These are phyloP conservation scores for Colletotrichum cordylinicola DNA, from an alignment of 2,329 filamentous ascomycete species.

Conservation along the genomic window DNA sequence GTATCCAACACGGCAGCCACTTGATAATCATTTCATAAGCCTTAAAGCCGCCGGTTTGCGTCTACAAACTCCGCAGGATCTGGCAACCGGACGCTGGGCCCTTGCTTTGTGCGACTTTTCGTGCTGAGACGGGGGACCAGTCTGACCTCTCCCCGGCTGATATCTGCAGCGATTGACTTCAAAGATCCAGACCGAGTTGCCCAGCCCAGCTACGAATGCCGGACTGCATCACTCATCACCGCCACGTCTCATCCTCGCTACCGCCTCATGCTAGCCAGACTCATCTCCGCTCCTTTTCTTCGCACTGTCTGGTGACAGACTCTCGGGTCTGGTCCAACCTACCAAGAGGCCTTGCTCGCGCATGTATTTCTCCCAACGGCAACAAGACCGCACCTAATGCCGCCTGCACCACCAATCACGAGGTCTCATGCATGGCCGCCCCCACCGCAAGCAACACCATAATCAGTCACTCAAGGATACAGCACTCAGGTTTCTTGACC, in stretches of 20 bases:
- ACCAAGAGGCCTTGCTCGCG: neutral
- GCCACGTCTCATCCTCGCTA: neutral
- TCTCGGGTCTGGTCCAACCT: neutral
- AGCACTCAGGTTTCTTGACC: neutral
- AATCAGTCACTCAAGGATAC: neutral
- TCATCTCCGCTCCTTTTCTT: neutral
- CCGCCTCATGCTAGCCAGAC: neutral
- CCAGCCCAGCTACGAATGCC: neutral
- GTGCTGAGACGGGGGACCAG: neutral
- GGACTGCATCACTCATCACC: neutral
- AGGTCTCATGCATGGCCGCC: neutral
- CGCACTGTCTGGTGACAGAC: constrained; percentile 3
- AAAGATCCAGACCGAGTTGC: neutral
- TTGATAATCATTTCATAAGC: neutral
- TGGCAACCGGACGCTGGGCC: neutral
- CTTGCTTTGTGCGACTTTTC: neutral
- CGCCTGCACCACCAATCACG: constrained; percentile 1
- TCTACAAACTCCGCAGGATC: neutral
- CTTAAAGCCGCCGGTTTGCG: neutral
- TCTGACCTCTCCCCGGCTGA: neutral
- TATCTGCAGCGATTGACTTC: neutral
- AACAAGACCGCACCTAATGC: neutral
- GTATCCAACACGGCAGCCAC: neutral
- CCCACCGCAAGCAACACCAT: constrained; percentile 1
- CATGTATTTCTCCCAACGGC: neutral